A percentile compares a stretch with the other conserved stretches of the same genome.
Evolutionary conservation across 257 asterid genomes (phyloP).

Genomic region (Solanum arcanum): DNA sequence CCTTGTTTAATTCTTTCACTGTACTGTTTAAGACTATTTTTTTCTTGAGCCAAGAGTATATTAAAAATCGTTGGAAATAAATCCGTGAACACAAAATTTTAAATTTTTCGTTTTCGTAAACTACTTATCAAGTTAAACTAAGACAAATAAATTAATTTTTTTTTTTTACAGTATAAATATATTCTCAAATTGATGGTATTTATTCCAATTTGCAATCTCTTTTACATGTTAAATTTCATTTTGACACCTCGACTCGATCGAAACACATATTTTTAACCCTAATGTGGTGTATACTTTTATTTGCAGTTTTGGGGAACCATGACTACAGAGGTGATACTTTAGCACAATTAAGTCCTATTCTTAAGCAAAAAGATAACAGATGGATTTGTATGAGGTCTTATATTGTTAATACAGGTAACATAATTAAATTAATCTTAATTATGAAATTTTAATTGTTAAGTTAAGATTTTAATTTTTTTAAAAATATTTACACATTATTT

Average conservation of each 20-base stretch:
- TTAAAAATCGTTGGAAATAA: too few species aligned
- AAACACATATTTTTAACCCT: background rate
- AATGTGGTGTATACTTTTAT: background rate
- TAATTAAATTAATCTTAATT: background rate
- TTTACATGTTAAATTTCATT: too few species aligned
- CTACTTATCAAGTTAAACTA: background rate
- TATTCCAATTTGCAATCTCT: too few species aligned
- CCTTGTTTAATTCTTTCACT: too few species aligned
- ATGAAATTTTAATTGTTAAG: background rate
- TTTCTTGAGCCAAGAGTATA: too few species aligned
- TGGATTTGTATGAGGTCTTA: constrained; percentile 55
- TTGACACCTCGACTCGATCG: background rate
- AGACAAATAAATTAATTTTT: too few species aligned
- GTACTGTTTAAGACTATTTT: too few species aligned
- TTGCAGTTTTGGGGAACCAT: constrained; percentile 70
- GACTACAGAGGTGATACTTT: constrained; percentile 46
- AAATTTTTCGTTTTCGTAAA: too few species aligned
- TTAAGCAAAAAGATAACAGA: constrained; percentile 29
- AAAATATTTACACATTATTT: background rate
- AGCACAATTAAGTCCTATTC: constrained; percentile 49
- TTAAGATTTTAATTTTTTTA: background rate
- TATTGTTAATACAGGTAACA: constrained; percentile 29
- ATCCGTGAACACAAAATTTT: too few species aligned
- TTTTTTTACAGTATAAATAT: too few species aligned
- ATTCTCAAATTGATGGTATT: background rate